Evolutionary conservation across 768 basidiomycete genomes (phyloP), one percentile per base, ranked within the genome.

Genomic region (Boletales sp.): DNA sequence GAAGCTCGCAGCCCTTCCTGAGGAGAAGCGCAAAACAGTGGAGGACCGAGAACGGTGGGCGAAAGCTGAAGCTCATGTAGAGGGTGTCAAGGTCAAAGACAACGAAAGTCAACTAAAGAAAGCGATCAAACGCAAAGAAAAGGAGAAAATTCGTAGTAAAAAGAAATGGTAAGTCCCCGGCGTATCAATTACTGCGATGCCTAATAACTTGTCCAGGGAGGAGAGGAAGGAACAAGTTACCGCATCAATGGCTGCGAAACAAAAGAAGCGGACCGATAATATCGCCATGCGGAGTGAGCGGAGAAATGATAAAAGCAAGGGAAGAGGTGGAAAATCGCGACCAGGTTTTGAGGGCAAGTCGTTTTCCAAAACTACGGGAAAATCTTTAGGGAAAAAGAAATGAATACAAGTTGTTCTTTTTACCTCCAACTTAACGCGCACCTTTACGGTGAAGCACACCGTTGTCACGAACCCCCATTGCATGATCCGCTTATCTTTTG

Each of bases 211-310:
- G 28, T 10, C n/a, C 61, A 96, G 94, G 94, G 80, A 82, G 37
- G 87, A 91, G 56, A 83, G 92, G 53, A 95, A 95, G 66, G 84
- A 88, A 49, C 83, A 90, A 34, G 62, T 93, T 25, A 58, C 77
- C 4, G 76, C 82, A 11, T 77, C 85, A 3, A 87, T 91, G 80
- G 87, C 87, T 2, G 88, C 89, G 30, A 85, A 80, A 65, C 87
- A 92, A 70, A 92, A 94, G 74, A 98, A 98, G 70, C 79, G 93
- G 5, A 64, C 82, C 13, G 93, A 95, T 59, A 97, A 98, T 61
- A 88, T 97, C 58, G 87, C 91, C 0, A 82, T 79, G 74, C 82
- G 93, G 15, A 82, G 84, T 49, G 93, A 97, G 64, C 76, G 86
- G 32, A 77, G 78, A 65, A 80, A 76, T 56, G 82, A 83, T 42